Evolutionary conservation across 2,329 filamentous ascomycete species (phyloP), one percentile per base, ranked within the genome.

Genomic region (Fusarium secorum): DNA sequence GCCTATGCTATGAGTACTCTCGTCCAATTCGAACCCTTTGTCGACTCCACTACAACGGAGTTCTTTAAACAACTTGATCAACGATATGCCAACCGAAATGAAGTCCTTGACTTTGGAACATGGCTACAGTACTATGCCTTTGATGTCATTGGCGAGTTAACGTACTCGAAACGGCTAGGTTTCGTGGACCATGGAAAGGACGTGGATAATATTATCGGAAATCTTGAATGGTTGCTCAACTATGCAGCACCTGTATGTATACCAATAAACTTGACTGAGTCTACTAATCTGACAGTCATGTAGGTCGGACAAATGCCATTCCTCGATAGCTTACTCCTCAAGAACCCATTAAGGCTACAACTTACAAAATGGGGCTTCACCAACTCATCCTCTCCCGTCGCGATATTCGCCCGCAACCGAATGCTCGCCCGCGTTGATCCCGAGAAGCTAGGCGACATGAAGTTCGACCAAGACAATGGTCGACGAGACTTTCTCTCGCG

Each of bases 81-180:
- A 1, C 35, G 51, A 22, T 66, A 51, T 15, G 46, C 49, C 0
- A 49, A 49, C 5, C 41, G 66, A 2, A 33, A 36, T 1, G 54
- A 32, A 1, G 10, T 56, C 2, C 63, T 69, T 1, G 68, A 72
- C 4, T 55, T 73, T 22, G 65, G 71, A 1, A 56, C 49, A 4
- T 74, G 72, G 72, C 60, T 74, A 0, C 72, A 74, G 6, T 74
- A 63, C 8, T 74, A 74, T 26, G 72, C 72, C 1, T 74, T 74
- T 8, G 72, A 74, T 24, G 72, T 74, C 1, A 73, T 74, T 1
- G 61, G 59, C 0, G 58, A 73, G 9, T 4, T 73, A 4, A 73
- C 69, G 0, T 73, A 65, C 36, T 68, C 62, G 0, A 70, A 72
- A 15, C 48, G 71, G 18, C 26, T 73, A 4, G 66, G 71, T 0